Evolutionary conservation across 2,329 filamentous ascomycete genomes (phyloP).

Genomic region (Lojkania enalia): DNA sequence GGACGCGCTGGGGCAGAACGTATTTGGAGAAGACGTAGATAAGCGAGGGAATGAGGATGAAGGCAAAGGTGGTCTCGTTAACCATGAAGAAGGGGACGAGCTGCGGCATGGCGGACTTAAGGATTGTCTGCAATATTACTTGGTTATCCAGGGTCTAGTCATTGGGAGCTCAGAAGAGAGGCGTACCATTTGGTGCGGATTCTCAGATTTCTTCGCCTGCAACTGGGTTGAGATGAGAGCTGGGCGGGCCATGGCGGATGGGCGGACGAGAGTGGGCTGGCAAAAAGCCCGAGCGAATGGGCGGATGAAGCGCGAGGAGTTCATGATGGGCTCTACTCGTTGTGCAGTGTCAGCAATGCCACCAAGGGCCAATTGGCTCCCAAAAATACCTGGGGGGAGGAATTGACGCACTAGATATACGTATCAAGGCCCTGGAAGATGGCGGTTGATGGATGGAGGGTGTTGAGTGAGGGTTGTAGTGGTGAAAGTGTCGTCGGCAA

Average conservation of each 20-base stretch:
- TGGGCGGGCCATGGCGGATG: slow-evolving; percentile 41
- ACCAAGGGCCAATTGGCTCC: slow-evolving; percentile 29
- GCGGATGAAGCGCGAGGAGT: slow-evolving; percentile 47
- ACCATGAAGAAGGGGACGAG: slow-evolving; percentile 52
- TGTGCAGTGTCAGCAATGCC: slow-evolving; percentile 35
- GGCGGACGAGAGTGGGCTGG: slow-evolving; percentile 41
- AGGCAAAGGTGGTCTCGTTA: slow-evolving; percentile 49
- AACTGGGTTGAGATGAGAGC: slow-evolving; percentile 39
- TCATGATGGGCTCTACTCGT: slow-evolving; percentile 44
- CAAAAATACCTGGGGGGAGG: not conserved
- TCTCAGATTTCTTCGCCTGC: slow-evolving; percentile 38
- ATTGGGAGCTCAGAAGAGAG: not conserved
- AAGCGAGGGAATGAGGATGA: slow-evolving; percentile 47
- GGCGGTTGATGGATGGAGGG: slow-evolving; percentile 39
- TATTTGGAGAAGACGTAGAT: slow-evolving; percentile 52
- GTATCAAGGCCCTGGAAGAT: slow-evolving; percentile 37
- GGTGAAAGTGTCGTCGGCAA: slow-evolving; percentile 32
- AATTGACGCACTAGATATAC: slow-evolving; percentile 37
- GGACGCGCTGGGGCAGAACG: slow-evolving; percentile 48
- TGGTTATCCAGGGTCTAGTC: not conserved
- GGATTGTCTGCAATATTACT: slow-evolving; percentile 33
- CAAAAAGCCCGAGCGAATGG: slow-evolving; percentile 47
- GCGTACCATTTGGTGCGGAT: slow-evolving; percentile 38
- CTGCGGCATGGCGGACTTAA: slow-evolving; percentile 51
- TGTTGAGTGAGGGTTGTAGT: slow-evolving; percentile 26